Percentiles rank a stretch among this genome's conserved stretches.
These are phyloP conservation scores for Corylus avellana DNA, from an alignment of 306 rosid genomes.

Conservation along the genomic window DNA sequence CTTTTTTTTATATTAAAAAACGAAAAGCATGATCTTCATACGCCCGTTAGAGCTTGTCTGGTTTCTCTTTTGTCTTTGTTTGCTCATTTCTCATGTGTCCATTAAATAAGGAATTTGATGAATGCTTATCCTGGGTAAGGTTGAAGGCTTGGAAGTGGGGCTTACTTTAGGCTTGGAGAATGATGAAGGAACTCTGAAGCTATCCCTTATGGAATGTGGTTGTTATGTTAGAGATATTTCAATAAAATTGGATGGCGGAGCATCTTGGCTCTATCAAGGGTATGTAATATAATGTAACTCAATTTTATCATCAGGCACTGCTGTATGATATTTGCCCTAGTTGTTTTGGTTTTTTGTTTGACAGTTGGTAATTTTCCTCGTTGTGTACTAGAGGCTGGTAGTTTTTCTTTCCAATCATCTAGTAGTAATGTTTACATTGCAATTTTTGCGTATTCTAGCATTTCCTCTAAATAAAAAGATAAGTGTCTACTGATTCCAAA, in stretches of 20 bases:
- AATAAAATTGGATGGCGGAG: constrained; percentile 86
- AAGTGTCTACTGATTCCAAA: neutral
- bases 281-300: constrained; percentile 31
- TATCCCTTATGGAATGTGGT: constrained; percentile 59
- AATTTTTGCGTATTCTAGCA: neutral
- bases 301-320: constrained; percentile 10
- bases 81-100: constrained; percentile 26
- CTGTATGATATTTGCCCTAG: constrained; percentile 10
- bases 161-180: constrained; percentile 75
- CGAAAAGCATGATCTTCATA: constrained; percentile 6
- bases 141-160: constrained; percentile 80
- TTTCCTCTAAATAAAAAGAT: constrained; percentile 5
- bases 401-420: constrained; percentile 11
- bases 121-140: constrained; percentile 54
- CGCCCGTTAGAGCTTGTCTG: neutral
- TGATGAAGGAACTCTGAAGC: constrained; percentile 69
- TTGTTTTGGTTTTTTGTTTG: constrained; percentile 5
- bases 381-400: constrained; percentile 6
- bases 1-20: neutral
- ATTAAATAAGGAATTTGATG: constrained; percentile 38
- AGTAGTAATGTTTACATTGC: neutral
- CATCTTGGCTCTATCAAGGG: constrained; percentile 99
- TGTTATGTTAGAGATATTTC: constrained; percentile 69
- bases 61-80: constrained; percentile 11
- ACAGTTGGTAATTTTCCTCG: constrained; percentile 1